Base-by-base conservation (phyloP, 371 early-diverging fungal genomes). In the Vairimorpha apis region DNA sequence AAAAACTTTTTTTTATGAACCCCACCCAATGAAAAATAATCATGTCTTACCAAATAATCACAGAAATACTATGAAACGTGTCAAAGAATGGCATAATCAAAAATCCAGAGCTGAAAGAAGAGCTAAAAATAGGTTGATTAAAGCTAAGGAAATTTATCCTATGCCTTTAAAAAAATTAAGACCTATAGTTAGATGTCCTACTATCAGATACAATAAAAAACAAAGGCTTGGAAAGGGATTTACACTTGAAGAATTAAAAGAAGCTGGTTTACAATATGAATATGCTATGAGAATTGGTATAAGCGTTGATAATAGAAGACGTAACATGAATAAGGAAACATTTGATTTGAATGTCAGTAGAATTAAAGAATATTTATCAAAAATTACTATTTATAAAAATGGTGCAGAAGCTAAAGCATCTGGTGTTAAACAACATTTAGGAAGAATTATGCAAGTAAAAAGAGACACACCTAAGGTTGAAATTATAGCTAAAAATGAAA, bases 41-140 rank as follows among this genome's bases (percentile, higher is more conserved):
- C 93, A 95, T 87, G 88, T 88, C 83, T 86, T 97, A 86, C 95
- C 93, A 86, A 94, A 92, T 87, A 87, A 84, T 71, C 97, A 97
- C 85, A 94, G 91, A 86, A 98, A 98, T 90, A 90, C 94, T 86
- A 94, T 96, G 91, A 84, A 86, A 75, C 92, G 90, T 80, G 94
- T 95, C 75, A 91, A 90, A 88, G 94, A 94, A 79, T 96, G 95
- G 95, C 97, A 97, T 87, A 88, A 94, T 87, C 99, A 97, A 87
- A 91, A 96, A 78, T 91, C 91, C 70, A 89, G 89, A 83, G 92
- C 92, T 88, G 88, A 88, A 86, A 85, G 90, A 75, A 87, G 97
- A 82, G 87, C 92, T 76, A 83, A 89, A 64, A 87, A 87, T 72
- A 89, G 97, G 80, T 85, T 88, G 81, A 87, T 88, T 85, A 96